Base-by-base conservation (phyloP, 202 grass and related monocot species). In the Schoenoplectus tabernaemontani region DNA sequence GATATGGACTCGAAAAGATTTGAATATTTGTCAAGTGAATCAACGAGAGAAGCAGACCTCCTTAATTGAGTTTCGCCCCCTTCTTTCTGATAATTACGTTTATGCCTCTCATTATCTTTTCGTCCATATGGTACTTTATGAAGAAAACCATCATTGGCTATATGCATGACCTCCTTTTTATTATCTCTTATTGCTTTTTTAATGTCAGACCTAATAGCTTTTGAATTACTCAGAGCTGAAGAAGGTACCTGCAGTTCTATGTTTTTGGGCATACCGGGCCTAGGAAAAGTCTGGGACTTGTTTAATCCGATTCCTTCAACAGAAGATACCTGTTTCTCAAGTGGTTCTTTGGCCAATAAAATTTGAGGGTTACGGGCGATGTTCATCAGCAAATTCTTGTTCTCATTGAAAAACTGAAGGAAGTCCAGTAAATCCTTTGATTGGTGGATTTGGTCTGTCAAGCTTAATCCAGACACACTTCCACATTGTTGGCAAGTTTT, bases 371-470 rank as follows among this genome's bases (percentile, higher is more conserved):
- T 90, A 37, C 87, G 84, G 15, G 93, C 84, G 63, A 98, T 87
- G 78, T 90, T 94, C 16, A 98, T 57, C 76, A 98, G 88, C 66
- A 94, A 84, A 46, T 94, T 89, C 69, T 82, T 89, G 43, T 98
- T 91, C 60, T 81, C 86, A 71, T 85, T 87, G 59, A 98, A 92
- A 50, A 92, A 44, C 67, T 94, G 79, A 65, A 98, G 83, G 37
- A 92, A 94, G 77, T 94, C 95, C 66, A 85, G 42, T 76, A 98
- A 88, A 77, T 94, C 94, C 81, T 97, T 91, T 0, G 95, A 92
- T 13, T 92, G 86, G 82, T 89, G 73, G 10, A 84, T 83, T 72
- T 72, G 57, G 64, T 87, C 63, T 23, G 59, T 73, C 57, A 39
- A 74, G 80, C 66, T 43, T 57, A 81, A 78, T 19, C 43, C 72